phyloP scores from a whole-genome alignment of 768 basidiomycete species.

The Naematelia encephala region DNA sequence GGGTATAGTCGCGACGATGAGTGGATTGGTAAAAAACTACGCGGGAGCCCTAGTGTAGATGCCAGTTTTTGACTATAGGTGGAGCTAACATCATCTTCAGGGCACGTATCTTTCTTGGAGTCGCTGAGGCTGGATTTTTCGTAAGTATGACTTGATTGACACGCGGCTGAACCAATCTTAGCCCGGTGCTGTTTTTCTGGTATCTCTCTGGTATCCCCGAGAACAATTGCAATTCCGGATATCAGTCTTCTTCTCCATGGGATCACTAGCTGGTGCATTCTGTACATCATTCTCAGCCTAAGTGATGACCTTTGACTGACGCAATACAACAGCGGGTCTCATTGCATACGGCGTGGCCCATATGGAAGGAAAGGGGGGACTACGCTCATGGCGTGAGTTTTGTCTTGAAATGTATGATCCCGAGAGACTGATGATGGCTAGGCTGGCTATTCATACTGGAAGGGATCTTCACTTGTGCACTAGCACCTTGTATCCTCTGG shows the following conservation, averaged over 20 bases:
- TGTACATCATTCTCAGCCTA: too few species aligned
- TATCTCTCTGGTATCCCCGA: neutral
- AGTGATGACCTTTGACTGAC: too few species aligned
- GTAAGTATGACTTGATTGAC: neutral
- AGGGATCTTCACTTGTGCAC: neutral
- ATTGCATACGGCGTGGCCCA: conserved; percentile 3
- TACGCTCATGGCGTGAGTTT: conserved; percentile 2
- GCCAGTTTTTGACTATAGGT: neutral
- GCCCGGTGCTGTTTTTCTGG: neutral
- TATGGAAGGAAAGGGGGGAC: neutral
- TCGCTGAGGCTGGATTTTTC: neutral
- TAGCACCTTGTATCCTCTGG: conserved; percentile 9
- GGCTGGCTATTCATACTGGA: conserved; percentile 6
- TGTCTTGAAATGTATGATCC: neutral
- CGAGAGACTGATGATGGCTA: neutral
- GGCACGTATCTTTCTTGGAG: neutral
- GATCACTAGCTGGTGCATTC: neutral
- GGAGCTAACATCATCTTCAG: neutral
- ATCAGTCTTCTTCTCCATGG: neutral
- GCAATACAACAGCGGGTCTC: too few species aligned
- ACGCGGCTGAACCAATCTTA: neutral
- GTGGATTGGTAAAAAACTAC: neutral
- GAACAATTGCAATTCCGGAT: neutral
- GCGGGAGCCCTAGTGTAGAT: neutral
- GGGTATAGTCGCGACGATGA: neutral